phyloP scores from a whole-genome alignment of 192 early-diverging fungal species.

The Phycomyces nitens region DNA sequence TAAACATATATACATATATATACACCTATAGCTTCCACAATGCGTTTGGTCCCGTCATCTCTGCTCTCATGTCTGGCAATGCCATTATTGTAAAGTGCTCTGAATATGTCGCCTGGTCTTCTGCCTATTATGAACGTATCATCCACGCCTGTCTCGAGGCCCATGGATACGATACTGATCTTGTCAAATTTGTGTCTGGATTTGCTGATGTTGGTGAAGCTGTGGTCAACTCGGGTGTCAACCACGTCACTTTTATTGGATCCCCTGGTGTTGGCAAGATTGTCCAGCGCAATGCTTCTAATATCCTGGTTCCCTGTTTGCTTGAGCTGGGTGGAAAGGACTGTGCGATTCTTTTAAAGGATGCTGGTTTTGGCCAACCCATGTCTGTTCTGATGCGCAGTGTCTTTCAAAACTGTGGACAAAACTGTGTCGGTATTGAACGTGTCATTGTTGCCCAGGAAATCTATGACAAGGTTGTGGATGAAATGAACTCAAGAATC shows the following conservation, averaged over 20 bases:
- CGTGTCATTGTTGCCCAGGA: conserved; percentile 71
- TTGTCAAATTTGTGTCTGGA: conserved; percentile 78
- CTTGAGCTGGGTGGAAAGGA: conserved; percentile 94
- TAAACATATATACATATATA: neutral
- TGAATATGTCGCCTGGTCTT: conserved; percentile 84
- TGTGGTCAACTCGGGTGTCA: conserved; percentile 57
- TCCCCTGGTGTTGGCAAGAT: conserved; percentile 77
- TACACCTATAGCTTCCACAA: conserved; percentile 66
- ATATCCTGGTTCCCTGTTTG: conserved; percentile 72
- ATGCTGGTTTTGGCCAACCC: conserved; percentile 64
- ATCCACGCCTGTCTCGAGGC: conserved; percentile 61
- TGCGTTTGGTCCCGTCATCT: conserved; percentile 73
- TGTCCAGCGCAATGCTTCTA: conserved; percentile 70
- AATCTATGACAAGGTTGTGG: conserved; percentile 67
- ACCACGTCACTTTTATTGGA: conserved; percentile 87
- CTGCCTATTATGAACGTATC: conserved; percentile 61
- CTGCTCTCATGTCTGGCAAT: conserved; percentile 82
- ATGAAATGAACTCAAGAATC: conserved; percentile 56
- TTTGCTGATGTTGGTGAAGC: conserved; percentile 80
- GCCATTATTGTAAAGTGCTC: conserved; percentile 82
- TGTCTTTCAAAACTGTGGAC: conserved; percentile 84
- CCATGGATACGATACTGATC: conserved; percentile 71
- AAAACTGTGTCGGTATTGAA: conserved; percentile 90
- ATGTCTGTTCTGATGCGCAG: conserved; percentile 76
- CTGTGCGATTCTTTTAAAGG: conserved; percentile 75